phyloP scores from a whole-genome alignment of 441 rosid genomes.

The Brassica hybrid region DNA sequence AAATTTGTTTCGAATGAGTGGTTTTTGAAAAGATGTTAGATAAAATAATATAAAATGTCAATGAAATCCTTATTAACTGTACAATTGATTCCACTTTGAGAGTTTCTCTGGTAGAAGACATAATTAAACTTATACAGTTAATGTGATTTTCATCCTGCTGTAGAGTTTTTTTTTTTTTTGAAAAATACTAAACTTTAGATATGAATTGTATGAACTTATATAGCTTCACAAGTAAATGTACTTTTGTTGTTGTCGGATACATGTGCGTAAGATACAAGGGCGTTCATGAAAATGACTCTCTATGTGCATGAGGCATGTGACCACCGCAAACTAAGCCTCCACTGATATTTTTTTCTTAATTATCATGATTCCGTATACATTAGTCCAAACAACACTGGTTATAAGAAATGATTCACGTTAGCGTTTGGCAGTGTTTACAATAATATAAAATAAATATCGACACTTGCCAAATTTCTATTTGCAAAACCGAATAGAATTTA shows the following conservation, averaged over 20 bases:
- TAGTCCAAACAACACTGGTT: slow-evolving; percentile 28
- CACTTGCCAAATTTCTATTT: slow-evolving; percentile 25
- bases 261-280: slow-evolving; percentile 35
- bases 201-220: slow-evolving; percentile 19
- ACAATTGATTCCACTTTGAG: no score
- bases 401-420: neutral
- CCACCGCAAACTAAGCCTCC: slow-evolving; percentile 42
- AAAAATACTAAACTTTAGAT: neutral
- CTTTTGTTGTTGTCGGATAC: slow-evolving; percentile 41
- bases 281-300: slow-evolving; percentile 26
- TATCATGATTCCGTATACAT: neutral
- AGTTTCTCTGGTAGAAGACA: no score
- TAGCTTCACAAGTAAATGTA: slow-evolving; percentile 28
- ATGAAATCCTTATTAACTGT: no score
- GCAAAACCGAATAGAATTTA: neutral
- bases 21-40: no score
- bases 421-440: slow-evolving; percentile 27
- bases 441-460: slow-evolving; percentile 9
- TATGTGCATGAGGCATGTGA: slow-evolving; percentile 46
- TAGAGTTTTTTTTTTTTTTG: no score
- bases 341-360: neutral
- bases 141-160: no score
- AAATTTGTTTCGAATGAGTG: no score
- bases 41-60: no score
- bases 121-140: no score